Conservation (phyloP, 2,329 filamentous ascomycete genomes). For the Pestalotiopsis sp. region DNA sequence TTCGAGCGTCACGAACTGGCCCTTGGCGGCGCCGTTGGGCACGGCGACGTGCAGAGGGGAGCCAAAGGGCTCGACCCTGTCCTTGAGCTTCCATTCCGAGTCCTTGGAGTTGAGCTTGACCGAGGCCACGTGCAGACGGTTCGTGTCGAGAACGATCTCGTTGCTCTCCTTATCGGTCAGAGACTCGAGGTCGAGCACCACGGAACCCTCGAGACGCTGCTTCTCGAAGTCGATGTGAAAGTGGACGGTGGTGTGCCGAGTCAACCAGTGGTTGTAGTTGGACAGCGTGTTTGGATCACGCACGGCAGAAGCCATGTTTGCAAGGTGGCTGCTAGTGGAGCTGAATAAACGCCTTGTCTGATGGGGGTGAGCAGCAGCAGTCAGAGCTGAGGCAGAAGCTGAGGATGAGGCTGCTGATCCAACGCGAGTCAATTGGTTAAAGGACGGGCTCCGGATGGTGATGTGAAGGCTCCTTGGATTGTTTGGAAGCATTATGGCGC, state of each 20-base stretch:
- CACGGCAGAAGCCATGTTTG: slow-evolving; percentile 32
- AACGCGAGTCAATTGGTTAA: slow-evolving; percentile 13
- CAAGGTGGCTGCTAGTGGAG: slow-evolving; percentile 11
- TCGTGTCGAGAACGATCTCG: slow-evolving; percentile 87
- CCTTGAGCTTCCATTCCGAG: slow-evolving; percentile 68
- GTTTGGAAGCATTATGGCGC: slow-evolving; percentile 9
- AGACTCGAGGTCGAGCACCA: slow-evolving; percentile 74
- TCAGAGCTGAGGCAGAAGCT: neutral
- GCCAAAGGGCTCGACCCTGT: slow-evolving; percentile 72
- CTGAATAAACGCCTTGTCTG: slow-evolving; percentile 20
- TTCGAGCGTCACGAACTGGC: slow-evolving; percentile 53
- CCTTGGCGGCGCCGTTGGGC: slow-evolving; percentile 53
- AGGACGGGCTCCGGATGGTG: slow-evolving; percentile 25
- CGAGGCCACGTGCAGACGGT: slow-evolving; percentile 70
- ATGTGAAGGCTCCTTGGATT: slow-evolving; percentile 28
- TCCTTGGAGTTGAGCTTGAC: slow-evolving; percentile 69
- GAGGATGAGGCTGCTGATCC: neutral
- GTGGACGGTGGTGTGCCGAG: slow-evolving; percentile 78
- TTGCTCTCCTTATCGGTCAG: slow-evolving; percentile 71
- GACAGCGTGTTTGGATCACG: slow-evolving; percentile 88
- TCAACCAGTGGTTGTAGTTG: slow-evolving; percentile 88
- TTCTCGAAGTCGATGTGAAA: slow-evolving; percentile 82
- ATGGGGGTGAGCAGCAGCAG: slow-evolving; percentile 7
- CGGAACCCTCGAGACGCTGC: slow-evolving; percentile 74
- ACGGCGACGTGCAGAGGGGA: slow-evolving; percentile 67